phyloP scores from a whole-genome alignment of 805 yeast genomes.

The Candida incommunis region DNA sequence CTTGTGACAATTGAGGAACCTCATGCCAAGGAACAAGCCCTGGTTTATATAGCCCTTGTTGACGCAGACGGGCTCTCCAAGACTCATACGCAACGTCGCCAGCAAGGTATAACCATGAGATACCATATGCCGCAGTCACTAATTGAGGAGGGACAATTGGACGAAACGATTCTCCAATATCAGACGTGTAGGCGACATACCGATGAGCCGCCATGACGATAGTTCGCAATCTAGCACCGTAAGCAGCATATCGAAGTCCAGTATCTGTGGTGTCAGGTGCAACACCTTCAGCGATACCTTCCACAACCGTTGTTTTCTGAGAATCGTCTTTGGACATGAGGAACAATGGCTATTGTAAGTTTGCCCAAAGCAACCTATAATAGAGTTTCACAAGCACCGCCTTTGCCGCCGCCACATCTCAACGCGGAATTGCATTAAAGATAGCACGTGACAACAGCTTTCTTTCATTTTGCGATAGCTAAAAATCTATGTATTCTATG shows the following conservation, averaged over 20 bases:
- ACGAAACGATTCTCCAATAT: slow-evolving; percentile 74
- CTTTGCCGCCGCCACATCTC: no score
- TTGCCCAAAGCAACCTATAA: no score
- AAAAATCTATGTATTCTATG: no score
- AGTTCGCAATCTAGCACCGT: slow-evolving; percentile 61
- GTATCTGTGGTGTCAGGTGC: slow-evolving; percentile 32
- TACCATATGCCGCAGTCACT: slow-evolving; percentile 54
- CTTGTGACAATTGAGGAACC: slow-evolving; percentile 26
- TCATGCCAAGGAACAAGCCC: slow-evolving; percentile 58
- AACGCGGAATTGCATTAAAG: no score
- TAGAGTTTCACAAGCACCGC: no score
- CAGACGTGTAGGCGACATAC: slow-evolving; percentile 77
- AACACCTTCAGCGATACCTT: slow-evolving; percentile 12
- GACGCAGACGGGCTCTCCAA: slow-evolving; percentile 43
- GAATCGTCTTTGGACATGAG: slow-evolving; percentile 22
- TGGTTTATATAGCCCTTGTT: slow-evolving; percentile 47
- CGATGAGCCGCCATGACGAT: slow-evolving; percentile 61
- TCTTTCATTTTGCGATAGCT: no score
- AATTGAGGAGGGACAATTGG: slow-evolving; percentile 61
- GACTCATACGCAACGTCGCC: slow-evolving; percentile 65
- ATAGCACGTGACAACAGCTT: no score
- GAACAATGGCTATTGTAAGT: no score
- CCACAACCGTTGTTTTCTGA: slow-evolving; percentile 6
- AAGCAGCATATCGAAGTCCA: slow-evolving; percentile 62
- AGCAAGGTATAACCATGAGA: slow-evolving; percentile 61